phyloP scores from a whole-genome alignment of 1,284 basidiomycete genomes.

The Apiotrichum brassicae region DNA sequence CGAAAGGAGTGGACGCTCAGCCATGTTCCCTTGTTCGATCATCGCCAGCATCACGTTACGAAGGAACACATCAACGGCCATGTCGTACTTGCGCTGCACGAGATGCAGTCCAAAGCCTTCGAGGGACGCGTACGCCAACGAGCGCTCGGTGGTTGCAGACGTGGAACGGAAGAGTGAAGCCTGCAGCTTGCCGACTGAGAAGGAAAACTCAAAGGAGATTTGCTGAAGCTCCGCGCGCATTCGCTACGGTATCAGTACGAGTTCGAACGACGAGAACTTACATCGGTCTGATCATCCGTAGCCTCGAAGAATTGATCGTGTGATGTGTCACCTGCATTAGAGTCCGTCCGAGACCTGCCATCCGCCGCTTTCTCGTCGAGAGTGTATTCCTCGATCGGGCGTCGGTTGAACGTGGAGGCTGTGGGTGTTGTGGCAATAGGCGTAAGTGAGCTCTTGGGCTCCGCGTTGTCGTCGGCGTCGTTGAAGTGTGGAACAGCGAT shows the following conservation, averaged over 20 bases:
- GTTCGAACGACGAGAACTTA: conserved; percentile 39
- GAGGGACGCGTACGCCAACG: conserved; percentile 71
- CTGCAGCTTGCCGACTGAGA: conserved; percentile 81
- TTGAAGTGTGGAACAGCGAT: conserved; percentile 82
- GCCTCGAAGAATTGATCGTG: conserved; percentile 69
- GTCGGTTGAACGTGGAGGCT: conserved; percentile 50
- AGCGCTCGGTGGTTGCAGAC: conserved; percentile 32
- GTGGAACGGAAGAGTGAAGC: conserved; percentile 67
- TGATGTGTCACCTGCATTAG: conserved; percentile 46
- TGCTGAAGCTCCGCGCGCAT: conserved; percentile 59
- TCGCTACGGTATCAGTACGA: neutral
- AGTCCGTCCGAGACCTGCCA: conserved; percentile 14
- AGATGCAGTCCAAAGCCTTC: conserved; percentile 73
- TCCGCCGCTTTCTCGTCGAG: conserved; percentile 50
- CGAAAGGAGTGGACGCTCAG: conserved; percentile 67
- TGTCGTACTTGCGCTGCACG: conserved; percentile 71
- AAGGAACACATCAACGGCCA: conserved; percentile 80
- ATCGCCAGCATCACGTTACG: conserved; percentile 57
- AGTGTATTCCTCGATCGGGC: conserved; percentile 57
- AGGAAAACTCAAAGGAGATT: conserved; percentile 79
- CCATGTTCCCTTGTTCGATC: conserved; percentile 55
- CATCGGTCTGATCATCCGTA: conserved; percentile 59
- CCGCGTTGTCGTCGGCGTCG: conserved; percentile 42
- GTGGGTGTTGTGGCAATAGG: conserved; percentile 1
- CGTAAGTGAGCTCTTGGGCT: conserved; percentile 4